Base-by-base conservation (phyloP, 768 basidiomycete genomes). In the Macrocybe gigantea region DNA sequence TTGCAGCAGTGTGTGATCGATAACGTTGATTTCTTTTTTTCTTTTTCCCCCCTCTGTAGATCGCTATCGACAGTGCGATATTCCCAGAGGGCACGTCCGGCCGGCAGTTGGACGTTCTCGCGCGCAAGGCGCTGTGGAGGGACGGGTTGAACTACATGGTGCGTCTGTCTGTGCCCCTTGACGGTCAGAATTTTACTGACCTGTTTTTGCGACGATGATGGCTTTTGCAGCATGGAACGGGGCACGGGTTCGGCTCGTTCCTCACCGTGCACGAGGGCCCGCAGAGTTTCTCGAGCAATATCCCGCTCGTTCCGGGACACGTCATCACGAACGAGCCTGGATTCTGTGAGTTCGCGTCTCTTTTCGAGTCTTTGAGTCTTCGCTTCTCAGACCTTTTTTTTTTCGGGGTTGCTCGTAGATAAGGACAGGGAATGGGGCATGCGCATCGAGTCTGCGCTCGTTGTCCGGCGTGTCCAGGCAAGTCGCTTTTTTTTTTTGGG, bases 261-360 rank as follows among this genome's bases (percentile, higher is more conserved):
- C 71, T 94, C 60, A 88, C 79, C 49, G 87, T 90, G 14, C 87
- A 92, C 57, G 89, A 91, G 68, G 88, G 93, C 8, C 80, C 89
- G 11, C 82, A 92, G 49, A 79, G 85, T 36, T 90, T 95, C 67
- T 75, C 80, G 14, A 82, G 75, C 58, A 72, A 72, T 36, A 74
- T 83, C 31, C 77, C 88, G 2, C 75, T 97, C 32, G 72, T 76
- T 15, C 81, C 82, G n/a, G 96, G 96, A 8, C 84, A 96, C 64
- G 82, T 94, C 56, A 82, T 94, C 49, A 93, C 93, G 41, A 94
- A 96, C 58, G 93, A 97, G 66, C 95, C 93, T 41, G 93, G 93
- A 0, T 94, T 83, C 66, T 95, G 86, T 90, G 60, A 63, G 86
- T 77, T 33, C 48, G 33, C 38, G 29, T 49, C 53, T 38, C n/a